Percentiles rank a stretch among this genome's conserved stretches.
phyloP scores from a whole-genome alignment of 495 filamentous ascomycete genomes.

The Hyaloscypha finlandica region DNA sequence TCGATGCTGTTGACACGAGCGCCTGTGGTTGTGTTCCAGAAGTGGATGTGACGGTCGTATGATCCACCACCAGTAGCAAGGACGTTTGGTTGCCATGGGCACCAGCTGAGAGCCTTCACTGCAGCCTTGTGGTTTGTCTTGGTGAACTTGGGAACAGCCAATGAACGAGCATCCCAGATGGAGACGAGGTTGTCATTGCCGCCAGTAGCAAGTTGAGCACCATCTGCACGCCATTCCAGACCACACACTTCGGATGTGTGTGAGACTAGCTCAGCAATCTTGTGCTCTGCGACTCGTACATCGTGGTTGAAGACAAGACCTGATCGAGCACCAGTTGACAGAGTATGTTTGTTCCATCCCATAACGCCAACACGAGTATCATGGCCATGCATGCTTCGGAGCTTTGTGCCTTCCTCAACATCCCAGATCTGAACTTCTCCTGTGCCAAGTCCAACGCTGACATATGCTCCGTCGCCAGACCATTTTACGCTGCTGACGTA shows the following conservation, averaged over 20 bases:
- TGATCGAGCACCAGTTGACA: slow-evolving; percentile 91
- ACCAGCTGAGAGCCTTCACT: slow-evolving; percentile 98
- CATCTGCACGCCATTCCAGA: slow-evolving; percentile 95
- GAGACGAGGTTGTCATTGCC: slow-evolving; percentile 98
- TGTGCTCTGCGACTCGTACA: slow-evolving; percentile 96
- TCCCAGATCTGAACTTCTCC: slow-evolving; percentile 99
- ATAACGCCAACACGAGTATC: slow-evolving; percentile 96
- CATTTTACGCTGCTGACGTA: slow-evolving; percentile 98
- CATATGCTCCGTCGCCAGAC: slow-evolving; percentile 96
- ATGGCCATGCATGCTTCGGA: slow-evolving; percentile 97
- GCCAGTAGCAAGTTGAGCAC: slow-evolving; percentile 93
- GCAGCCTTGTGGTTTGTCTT: slow-evolving; percentile 99
- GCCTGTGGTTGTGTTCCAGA: slow-evolving; percentile 98
- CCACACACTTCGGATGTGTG: slow-evolving; percentile 98
- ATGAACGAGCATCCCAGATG: slow-evolving; percentile 96
- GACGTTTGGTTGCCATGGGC: slow-evolving; percentile 97
- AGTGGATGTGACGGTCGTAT: slow-evolving; percentile 97
- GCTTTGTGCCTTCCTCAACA: slow-evolving; percentile 89
- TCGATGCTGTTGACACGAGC: slow-evolving; percentile 98
- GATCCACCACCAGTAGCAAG: slow-evolving; percentile 95
- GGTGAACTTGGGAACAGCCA: slow-evolving; percentile 92
- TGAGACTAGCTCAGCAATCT: slow-evolving; percentile 92
- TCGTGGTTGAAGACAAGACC: slow-evolving; percentile 99
- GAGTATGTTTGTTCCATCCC: slow-evolving; percentile 97
- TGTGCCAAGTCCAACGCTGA: slow-evolving; percentile 90